These are phyloP conservation scores for Orbilia brochopaga DNA, from an alignment of 2,329 filamentous ascomycete species.

Conservation along the genomic window DNA sequence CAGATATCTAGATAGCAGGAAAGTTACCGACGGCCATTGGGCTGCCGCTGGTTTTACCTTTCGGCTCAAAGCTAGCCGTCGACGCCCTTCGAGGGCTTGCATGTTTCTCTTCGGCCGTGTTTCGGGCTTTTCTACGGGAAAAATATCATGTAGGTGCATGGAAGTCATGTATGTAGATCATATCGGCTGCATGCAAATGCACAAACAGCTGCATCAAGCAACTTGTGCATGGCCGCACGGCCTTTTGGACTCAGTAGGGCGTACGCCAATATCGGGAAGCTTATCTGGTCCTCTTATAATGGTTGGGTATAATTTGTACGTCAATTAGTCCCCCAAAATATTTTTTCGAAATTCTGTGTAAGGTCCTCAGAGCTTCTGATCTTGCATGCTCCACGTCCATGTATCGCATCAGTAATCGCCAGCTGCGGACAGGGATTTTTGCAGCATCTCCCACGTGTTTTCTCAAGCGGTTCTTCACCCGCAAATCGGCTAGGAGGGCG, in stretches of 20 bases:
- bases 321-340: no score
- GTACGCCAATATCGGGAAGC: slow-evolving; percentile 38
- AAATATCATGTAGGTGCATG: slow-evolving; percentile 7
- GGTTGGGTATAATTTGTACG: no score
- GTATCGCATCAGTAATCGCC: slow-evolving; percentile 50
- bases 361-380: background rate
- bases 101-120: background rate
- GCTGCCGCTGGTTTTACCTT: background rate
- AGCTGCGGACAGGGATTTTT: slow-evolving; percentile 48
- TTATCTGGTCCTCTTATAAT: background rate
- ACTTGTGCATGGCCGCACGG: slow-evolving; percentile 47
- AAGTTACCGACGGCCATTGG: background rate
- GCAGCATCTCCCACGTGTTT: slow-evolving; percentile 49
- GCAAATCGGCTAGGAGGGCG: slow-evolving; percentile 49
- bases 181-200: slow-evolving; percentile 51
- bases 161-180: slow-evolving; percentile 29
- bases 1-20: background rate
- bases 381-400: slow-evolving; percentile 35
- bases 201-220: slow-evolving; percentile 26
- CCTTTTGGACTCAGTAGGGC: slow-evolving; percentile 27
- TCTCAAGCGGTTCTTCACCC: slow-evolving; percentile 51
- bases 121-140: slow-evolving; percentile 44
- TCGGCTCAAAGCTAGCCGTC: slow-evolving; percentile 9
- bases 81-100: background rate
- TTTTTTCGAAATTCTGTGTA: no score